Evolutionary conservation across 2,329 filamentous ascomycete genomes (phyloP).

Genomic region (Hyphodiscus sp.): DNA sequence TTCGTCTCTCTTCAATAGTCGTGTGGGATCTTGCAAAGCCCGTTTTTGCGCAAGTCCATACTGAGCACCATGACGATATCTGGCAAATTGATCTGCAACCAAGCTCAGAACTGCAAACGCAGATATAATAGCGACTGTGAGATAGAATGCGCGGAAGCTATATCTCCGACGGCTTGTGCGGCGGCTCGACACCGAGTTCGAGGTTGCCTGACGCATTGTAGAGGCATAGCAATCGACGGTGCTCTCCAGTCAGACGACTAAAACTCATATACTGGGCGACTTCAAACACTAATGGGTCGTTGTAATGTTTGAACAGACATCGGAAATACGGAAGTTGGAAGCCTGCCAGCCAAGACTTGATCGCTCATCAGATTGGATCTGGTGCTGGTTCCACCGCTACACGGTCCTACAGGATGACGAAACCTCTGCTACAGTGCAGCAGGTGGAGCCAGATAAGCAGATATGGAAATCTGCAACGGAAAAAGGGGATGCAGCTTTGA

Average conservation of each 20-base stretch:
- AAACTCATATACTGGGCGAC: neutral
- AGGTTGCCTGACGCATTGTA: constrained; percentile 20
- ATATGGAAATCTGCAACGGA: neutral
- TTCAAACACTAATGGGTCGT: neutral
- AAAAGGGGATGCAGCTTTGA: too few species aligned
- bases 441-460: neutral
- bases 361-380: neutral
- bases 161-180: constrained; percentile 4
- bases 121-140: constrained; percentile 27
- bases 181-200: constrained; percentile 14
- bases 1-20: constrained; percentile 27
- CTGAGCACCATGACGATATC: constrained; percentile 23
- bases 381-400: too few species aligned
- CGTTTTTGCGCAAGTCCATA: constrained; percentile 25
- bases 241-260: neutral
- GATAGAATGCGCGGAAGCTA: constrained; percentile 29
- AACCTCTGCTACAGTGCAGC: neutral
- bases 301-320: neutral
- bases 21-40: constrained; percentile 21
- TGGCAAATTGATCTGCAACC: constrained; percentile 26
- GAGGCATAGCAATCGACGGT: constrained; percentile 12
- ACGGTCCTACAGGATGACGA: neutral
- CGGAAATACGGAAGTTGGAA: neutral
- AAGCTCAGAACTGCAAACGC: constrained; percentile 26
- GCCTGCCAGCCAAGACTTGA: neutral